Percentiles rank a stretch among this genome's conserved stretches.
These are phyloP conservation scores for Cladosporium colombiae DNA, from an alignment of 2,329 filamentous ascomycete genomes.

Conservation along the genomic window DNA sequence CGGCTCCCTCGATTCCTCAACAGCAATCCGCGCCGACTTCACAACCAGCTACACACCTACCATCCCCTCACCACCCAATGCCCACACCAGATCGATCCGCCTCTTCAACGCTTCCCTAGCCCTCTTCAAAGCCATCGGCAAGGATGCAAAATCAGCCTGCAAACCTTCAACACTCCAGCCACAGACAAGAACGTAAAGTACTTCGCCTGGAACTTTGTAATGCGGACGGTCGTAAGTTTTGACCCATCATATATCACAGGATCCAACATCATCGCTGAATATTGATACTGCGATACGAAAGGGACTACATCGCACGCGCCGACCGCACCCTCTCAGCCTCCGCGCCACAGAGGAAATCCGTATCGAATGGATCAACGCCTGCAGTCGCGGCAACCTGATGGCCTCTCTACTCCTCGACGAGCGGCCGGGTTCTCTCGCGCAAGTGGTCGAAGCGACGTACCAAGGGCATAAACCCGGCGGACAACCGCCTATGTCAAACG, in stretches of 20 bases:
- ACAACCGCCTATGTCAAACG: not conserved
- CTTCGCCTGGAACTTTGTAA: constrained; percentile 3
- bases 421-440: not conserved
- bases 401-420: not conserved
- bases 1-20: not conserved
- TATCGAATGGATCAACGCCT: not conserved
- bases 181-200: constrained; percentile 9
- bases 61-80: not conserved
- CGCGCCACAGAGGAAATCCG: not conserved
- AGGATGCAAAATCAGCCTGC: constrained; percentile 6
- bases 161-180: constrained; percentile 7
- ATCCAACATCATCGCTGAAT: too few species aligned
- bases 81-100: not conserved
- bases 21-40: not conserved
- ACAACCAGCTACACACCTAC: not conserved
- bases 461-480: not conserved
- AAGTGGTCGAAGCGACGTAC: constrained; percentile 4
- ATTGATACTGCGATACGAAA: too few species aligned
- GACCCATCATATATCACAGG: too few species aligned
- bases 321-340: not conserved
- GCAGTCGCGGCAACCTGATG: not conserved
- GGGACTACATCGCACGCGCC: not conserved
- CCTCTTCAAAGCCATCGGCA: not conserved
- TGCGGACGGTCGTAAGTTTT: not conserved
- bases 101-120: not conserved